Conservation (phyloP, 495 filamentous ascomycete species). For the Penicillium ucsense region DNA sequence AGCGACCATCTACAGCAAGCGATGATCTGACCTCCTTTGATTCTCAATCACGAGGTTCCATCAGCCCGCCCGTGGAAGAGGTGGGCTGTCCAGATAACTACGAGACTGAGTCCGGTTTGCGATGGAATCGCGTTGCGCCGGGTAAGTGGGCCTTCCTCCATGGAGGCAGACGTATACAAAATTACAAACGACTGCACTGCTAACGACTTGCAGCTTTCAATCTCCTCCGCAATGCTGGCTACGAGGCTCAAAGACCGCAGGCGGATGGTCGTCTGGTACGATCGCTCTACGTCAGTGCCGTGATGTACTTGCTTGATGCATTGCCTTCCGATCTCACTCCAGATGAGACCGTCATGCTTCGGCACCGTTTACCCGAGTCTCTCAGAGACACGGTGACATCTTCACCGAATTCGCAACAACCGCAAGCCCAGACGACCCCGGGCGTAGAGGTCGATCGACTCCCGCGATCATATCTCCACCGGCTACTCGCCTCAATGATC, state of each 20-base stretch:
- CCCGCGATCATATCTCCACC: constrained; percentile 45
- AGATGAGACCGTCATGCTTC: constrained; percentile 23
- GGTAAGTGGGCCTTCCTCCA: constrained; percentile 13
- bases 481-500: constrained; percentile 44
- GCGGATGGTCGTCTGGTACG: constrained; percentile 41
- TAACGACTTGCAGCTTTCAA: constrained; percentile 20
- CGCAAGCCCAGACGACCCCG: constrained; percentile 22
- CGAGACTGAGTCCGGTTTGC: constrained; percentile 28
- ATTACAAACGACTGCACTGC: neutral
- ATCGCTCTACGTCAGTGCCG: constrained; percentile 56
- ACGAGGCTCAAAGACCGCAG: constrained; percentile 29
- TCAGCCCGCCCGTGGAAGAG: constrained; percentile 6
- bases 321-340: constrained; percentile 49
- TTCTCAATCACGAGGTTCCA: constrained; percentile 7
- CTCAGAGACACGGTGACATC: constrained; percentile 12
- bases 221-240: constrained; percentile 29
- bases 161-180: neutral
- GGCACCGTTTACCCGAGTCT: constrained; percentile 20
- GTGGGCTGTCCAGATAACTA: constrained; percentile 14
- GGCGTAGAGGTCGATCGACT: neutral
- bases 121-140: constrained; percentile 32
- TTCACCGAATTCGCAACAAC: constrained; percentile 1
- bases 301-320: constrained; percentile 56
- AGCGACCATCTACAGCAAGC: constrained; percentile 12
- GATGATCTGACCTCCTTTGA: constrained; percentile 12